Percentiles rank a stretch among this genome's conserved stretches.
phyloP scores from a whole-genome alignment of 371 early-diverging fungal genomes.

The Catenaria anguillulae region DNA sequence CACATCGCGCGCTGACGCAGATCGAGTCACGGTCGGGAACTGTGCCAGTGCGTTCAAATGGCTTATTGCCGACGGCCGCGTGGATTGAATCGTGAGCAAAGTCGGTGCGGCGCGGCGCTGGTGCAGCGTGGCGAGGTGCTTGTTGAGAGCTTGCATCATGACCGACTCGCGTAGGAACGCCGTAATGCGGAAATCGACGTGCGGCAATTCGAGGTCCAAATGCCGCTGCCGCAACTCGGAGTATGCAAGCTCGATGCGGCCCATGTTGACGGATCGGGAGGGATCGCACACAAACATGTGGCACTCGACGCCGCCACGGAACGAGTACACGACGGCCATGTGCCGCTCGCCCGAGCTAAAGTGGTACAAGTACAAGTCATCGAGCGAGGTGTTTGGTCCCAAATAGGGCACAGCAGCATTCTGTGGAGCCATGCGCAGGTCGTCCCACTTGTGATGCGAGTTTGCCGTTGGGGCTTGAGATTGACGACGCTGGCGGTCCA shows the following conservation, averaged over 20 bases:
- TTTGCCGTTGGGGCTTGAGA: background rate
- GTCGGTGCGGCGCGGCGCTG: slow-evolving; percentile 48
- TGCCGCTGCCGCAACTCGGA: background rate
- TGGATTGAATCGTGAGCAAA: slow-evolving; percentile 50
- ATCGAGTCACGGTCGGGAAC: background rate
- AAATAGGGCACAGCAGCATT: slow-evolving; percentile 3
- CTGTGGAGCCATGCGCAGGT: background rate
- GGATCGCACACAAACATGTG: slow-evolving; percentile 32
- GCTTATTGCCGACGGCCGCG: slow-evolving; percentile 10
- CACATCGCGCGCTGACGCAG: background rate
- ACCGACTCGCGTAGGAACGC: background rate
- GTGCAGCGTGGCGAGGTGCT: slow-evolving; percentile 33
- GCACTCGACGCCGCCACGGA: slow-evolving; percentile 22
- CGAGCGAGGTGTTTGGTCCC: background rate
- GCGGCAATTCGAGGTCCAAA: background rate
- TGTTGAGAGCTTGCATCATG: slow-evolving; percentile 14
- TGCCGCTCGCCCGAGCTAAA: background rate
- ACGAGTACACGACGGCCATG: background rate
- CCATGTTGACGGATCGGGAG: slow-evolving; percentile 12
- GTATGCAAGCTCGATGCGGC: background rate
- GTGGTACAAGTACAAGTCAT: background rate
- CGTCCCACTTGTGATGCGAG: background rate
- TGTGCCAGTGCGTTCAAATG: background rate
- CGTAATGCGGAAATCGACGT: background rate
- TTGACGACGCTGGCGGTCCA: slow-evolving; percentile 11